These are phyloP conservation scores for Candida saitoana DNA, from an alignment of 805 yeast species.

Conservation along the genomic window DNA sequence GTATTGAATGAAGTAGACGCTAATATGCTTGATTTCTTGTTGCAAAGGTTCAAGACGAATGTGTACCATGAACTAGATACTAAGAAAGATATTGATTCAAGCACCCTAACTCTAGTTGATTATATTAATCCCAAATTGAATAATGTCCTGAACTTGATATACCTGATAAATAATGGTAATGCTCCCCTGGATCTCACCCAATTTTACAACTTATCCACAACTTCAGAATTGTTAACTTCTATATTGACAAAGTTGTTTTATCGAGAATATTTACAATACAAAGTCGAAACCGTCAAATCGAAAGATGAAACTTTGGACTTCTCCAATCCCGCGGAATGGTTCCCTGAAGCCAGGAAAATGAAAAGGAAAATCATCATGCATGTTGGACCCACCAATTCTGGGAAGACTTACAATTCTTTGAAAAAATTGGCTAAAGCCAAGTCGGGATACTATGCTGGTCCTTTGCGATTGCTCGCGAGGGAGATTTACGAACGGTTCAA, in stretches of 20 bases:
- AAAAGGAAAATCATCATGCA: constrained; percentile 83
- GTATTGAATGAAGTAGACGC: constrained; percentile 7
- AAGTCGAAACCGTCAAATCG: constrained; percentile 9
- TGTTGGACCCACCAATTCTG: constrained; percentile 96
- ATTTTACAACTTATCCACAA: constrained; percentile 14
- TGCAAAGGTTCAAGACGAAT: constrained; percentile 3
- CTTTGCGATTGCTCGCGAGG: constrained; percentile 82
- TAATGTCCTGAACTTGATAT: constrained; percentile 17
- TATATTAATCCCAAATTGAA: constrained; percentile 26
- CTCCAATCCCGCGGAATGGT: constrained; percentile 55
- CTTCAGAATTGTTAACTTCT: constrained; percentile 16
- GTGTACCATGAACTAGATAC: constrained; percentile 3
- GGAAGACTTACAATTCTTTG: constrained; percentile 85
- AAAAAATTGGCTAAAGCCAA: constrained; percentile 59
- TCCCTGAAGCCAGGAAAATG: constrained; percentile 76
- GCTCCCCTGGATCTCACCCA: constrained; percentile 18
- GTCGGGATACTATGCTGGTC: constrained; percentile 92
- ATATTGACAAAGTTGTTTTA: constrained; percentile 23
- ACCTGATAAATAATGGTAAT: constrained; percentile 13
- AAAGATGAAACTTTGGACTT: constrained; percentile 20
- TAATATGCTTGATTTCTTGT: not conserved
- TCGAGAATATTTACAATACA: constrained; percentile 16
- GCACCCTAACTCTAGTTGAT: constrained; percentile 10
- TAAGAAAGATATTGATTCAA: not conserved
- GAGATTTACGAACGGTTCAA: constrained; percentile 85